Percentiles rank a stretch among this genome's conserved stretches.
Evolutionary conservation across 2,329 filamentous ascomycete species (phyloP).

Genomic region (Zopfia rhizophila): DNA sequence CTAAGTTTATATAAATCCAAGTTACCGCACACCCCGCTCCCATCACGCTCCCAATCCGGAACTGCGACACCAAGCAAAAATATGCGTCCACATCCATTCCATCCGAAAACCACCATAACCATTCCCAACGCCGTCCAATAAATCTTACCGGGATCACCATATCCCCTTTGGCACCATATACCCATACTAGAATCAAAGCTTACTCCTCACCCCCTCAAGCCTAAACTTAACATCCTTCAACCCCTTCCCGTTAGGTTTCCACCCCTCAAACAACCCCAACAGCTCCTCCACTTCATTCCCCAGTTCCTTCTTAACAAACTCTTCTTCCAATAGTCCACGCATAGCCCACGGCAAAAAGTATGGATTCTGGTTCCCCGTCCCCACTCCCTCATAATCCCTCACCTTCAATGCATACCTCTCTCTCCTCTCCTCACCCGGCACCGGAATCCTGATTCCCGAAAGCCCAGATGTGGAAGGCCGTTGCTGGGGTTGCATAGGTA

Average conservation of each 20-base stretch:
- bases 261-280: constrained; percentile 89
- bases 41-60: no score
- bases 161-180: no score
- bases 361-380: constrained; percentile 71
- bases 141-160: no score
- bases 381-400: constrained; percentile 43
- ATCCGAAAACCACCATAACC: no score
- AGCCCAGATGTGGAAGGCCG: constrained; percentile 36
- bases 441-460: constrained; percentile 43
- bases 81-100: no score
- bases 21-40: no score
- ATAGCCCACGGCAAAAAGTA: constrained; percentile 96
- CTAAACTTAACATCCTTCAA: constrained; percentile 96
- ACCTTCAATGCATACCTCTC: constrained; percentile 40
- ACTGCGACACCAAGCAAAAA: no score
- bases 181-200: constrained; percentile 66
- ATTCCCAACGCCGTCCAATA: no score
- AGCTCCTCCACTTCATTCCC: constrained; percentile 80
- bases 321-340: constrained; percentile 90
- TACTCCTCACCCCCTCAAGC: constrained; percentile 89
- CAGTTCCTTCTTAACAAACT: constrained; percentile 84
- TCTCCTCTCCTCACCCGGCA: constrained; percentile 37
- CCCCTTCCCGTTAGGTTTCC: constrained; percentile 90
- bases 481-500: constrained; percentile 35
- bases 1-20: no score